These are phyloP conservation scores for Botryosphaeria agaves DNA, from an alignment of 2,329 filamentous ascomycete species.

Conservation along the genomic window DNA sequence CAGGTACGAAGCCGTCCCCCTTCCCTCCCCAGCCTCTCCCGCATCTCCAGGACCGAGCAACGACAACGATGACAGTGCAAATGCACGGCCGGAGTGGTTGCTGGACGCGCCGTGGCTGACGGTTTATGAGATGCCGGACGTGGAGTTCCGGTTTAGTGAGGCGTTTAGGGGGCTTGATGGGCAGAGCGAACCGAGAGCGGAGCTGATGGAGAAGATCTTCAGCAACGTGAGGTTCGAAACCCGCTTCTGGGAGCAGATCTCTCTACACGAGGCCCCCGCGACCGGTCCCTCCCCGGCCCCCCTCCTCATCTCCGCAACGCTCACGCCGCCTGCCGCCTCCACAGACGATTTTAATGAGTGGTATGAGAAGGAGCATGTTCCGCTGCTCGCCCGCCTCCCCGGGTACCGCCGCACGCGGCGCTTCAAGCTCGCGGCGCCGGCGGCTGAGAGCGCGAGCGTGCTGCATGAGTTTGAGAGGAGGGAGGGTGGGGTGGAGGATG, in stretches of 20 bases:
- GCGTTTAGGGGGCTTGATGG: constrained; percentile 11
- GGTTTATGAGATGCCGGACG: constrained; percentile 12
- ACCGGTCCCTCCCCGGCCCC: constrained; percentile 2
- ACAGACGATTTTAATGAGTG: constrained; percentile 9
- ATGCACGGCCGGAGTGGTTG: constrained; percentile 3
- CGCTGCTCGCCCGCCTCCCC: constrained; percentile 3
- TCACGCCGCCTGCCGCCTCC: constrained; percentile 1
- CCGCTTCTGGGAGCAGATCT: constrained; percentile 10
- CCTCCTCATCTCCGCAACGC: constrained; percentile 3
- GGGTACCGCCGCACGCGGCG: constrained; percentile 10
- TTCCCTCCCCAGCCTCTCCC: constrained; percentile 3
- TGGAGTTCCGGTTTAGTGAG: constrained; percentile 7
- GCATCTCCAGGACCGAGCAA: too few species aligned
- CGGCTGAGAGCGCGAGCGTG: too few species aligned
- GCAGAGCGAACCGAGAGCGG: constrained; percentile 8
- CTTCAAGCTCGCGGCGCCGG: constrained; percentile 8
- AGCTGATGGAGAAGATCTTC: constrained; percentile 10
- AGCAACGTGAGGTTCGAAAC: constrained; percentile 12
- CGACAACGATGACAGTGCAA: too few species aligned
- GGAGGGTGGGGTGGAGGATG: neutral
- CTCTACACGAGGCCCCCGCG: neutral
- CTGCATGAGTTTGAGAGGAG: constrained; percentile 9
- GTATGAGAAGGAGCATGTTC: constrained; percentile 10
- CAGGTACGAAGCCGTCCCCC: constrained; percentile 9
- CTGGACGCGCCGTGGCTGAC: constrained; percentile 8